Evolutionary conservation across 768 basidiomycete species (phyloP).

Genomic region (Pulveroboletus ravenelii): DNA sequence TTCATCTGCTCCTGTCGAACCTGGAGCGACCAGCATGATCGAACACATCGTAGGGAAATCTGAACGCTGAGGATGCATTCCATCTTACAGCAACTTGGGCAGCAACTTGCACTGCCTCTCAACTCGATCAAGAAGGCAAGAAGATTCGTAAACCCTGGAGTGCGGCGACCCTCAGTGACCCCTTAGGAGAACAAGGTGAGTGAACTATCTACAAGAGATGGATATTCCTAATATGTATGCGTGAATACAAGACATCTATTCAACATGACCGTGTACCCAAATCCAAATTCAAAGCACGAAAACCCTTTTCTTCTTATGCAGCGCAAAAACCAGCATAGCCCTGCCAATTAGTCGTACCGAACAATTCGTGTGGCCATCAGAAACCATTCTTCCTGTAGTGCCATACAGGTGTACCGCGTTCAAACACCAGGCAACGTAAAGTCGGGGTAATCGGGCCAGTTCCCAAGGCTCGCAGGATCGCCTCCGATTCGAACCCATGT

Average conservation of each 20-base stretch:
- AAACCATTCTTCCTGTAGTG: background rate
- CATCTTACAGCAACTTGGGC: background rate
- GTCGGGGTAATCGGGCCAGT: slow-evolving; percentile 68
- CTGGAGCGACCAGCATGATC: background rate
- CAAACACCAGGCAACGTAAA: slow-evolving; percentile 63
- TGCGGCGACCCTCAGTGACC: too few species aligned
- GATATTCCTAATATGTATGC: background rate
- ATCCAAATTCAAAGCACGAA: background rate
- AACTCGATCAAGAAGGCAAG: background rate
- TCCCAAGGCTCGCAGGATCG: slow-evolving; percentile 63
- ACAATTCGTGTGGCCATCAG: too few species aligned
- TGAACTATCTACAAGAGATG: background rate
- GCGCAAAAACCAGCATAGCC: too few species aligned
- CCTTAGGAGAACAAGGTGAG: background rate
- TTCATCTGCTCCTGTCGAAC: background rate
- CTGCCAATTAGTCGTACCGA: too few species aligned
- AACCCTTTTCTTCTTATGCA: background rate
- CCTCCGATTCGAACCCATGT: slow-evolving; percentile 76
- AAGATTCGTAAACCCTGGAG: background rate
- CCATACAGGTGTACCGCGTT: background rate
- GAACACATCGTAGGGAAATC: too few species aligned
- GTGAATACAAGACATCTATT: background rate
- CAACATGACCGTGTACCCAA: background rate
- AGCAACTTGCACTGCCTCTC: background rate
- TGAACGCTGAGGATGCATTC: too few species aligned